Base-by-base conservation (phyloP, 2,329 filamentous ascomycete genomes). In the Colletotrichum sp. region DNA sequence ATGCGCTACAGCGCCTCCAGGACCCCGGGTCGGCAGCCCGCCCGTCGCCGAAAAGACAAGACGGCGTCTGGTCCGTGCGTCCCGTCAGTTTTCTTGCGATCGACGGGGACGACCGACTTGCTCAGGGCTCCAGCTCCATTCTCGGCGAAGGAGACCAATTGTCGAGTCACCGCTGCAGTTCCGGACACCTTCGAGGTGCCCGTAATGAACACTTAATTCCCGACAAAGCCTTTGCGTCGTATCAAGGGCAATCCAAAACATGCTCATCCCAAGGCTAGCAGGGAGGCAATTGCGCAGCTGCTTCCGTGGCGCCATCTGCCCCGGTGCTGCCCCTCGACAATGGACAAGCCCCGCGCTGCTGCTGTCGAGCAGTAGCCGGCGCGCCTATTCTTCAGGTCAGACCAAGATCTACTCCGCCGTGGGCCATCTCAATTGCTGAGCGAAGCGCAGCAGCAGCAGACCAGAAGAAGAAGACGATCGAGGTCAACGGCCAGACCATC, bases 401-500 rank as follows among this genome's bases (percentile, higher is more conserved):
- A 65, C 28, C 58, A 34, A 21, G 32, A 61, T 38, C 21, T 18
- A 18, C 38, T 13, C 26, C 7, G 34, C n/a, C 2, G 13, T 55
- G 7, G 14, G 32, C 55, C 8, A 56, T 48, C 2, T 36, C 58
- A 16, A 38, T 52, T 13, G 36, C 66, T 73, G 36, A 73, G 26
- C 14, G n/a, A 52, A 52, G 43, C 43, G 43, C 43, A 52, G 43
- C 38, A 43, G 38, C 38, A 48, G 18, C 43, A 14, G 48, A 79
- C 77, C 70, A 81, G 78, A 74, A 80, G 79, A 74, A 79, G 21
- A 79, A 82, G 36, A 80, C 82, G 26, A 84, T 94, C 77, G 88
- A 86, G 13, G 89, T 97, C 77, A 90, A 93, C 79, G 93, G 90
- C 77, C 89, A 88, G 76, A 85, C 84, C 12, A 96, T 96, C 83